Evolutionary conservation across 2,329 filamentous ascomycete genomes (phyloP), one percentile per base, ranked within the genome.

Genomic region (Aspergillus oerlinghausenensis): DNA sequence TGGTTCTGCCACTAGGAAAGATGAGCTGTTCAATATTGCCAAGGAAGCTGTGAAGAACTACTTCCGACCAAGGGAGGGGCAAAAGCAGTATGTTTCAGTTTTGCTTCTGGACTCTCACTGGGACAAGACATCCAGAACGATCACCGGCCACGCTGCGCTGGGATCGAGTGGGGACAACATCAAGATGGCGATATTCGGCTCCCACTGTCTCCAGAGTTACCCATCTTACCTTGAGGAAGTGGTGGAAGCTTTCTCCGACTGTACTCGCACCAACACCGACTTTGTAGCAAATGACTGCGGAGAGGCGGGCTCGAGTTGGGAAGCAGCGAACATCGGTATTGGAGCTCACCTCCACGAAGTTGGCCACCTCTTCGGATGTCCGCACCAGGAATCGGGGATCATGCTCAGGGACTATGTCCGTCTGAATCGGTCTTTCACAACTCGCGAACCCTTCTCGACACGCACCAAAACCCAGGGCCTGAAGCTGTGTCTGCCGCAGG

Each of bases 261-360:
- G 92, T 73, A 96, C 92, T 2, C 85, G 88, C 32, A 97, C 92
- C 0, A 90, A 97, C 69, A 89, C 87, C 9, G 83, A 85, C 42
- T 83, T 84, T 65, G 86, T 96, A 40, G 88, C 89, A 17, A 96
- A 97, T 66, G 90, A 96, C 70, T 90, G 86, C 71, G 88, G 89
- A 64, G 90, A 96, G 63, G 88, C 87, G 6, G 92, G 92, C 25
- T 96, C 90, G 69, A 94, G 87, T 49, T 97, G 93, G 93, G 93
- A 97, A 72, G 87, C 92, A n/a, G 92, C 90, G 26, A 96, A 93
- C 65, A 88, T 96, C 59, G 92, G 92, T 29, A 95, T 97, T 62
- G 93, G 93, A 7, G 92, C 91, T 9, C 93, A 97, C 73, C 75
- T 97, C 50, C 93, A 96, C 72, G 92, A 97, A 74, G 88, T 88